These are phyloP conservation scores for Ustilago tritici DNA, from an alignment of 1,284 basidiomycete genomes.

Conservation along the genomic window DNA sequence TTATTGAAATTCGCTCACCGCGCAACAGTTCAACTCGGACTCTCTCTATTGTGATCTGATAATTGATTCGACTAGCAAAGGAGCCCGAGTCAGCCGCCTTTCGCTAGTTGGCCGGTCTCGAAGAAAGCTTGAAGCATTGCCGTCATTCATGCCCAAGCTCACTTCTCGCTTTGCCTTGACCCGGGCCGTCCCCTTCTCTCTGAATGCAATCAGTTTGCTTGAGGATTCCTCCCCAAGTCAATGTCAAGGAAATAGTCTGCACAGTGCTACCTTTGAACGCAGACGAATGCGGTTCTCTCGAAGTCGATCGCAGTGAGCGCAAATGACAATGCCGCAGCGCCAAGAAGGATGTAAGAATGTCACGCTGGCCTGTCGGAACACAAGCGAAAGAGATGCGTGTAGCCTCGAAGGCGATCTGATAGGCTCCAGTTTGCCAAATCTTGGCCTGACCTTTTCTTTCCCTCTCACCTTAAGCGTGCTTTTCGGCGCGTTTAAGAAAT, in stretches of 20 bases:
- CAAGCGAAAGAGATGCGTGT: constrained; percentile 5
- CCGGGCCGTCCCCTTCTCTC: too few species aligned
- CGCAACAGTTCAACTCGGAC: background rate
- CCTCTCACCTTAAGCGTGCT: background rate
- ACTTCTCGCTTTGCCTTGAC: too few species aligned
- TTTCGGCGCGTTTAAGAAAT: constrained; percentile 13
- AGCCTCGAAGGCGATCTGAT: constrained; percentile 22
- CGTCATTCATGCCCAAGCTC: background rate
- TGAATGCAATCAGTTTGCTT: too few species aligned
- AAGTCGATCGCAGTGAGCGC: background rate
- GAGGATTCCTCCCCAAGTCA: too few species aligned
- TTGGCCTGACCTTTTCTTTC: background rate
- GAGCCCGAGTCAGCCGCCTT: background rate
- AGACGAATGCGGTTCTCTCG: background rate
- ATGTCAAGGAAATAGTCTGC: too few species aligned
- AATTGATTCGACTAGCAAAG: constrained; percentile 7
- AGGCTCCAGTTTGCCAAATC: constrained; percentile 9
- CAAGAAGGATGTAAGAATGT: background rate
- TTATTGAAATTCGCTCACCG: constrained; percentile 1
- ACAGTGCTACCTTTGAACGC: background rate
- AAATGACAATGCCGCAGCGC: constrained; percentile 2
- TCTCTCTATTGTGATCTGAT: constrained; percentile 9
- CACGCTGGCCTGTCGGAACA: background rate
- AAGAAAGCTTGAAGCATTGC: background rate
- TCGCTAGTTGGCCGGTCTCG: background rate